Evolutionary conservation across 2,329 filamentous ascomycete species (phyloP).

Genomic region (Fusarium chaquense): DNA sequence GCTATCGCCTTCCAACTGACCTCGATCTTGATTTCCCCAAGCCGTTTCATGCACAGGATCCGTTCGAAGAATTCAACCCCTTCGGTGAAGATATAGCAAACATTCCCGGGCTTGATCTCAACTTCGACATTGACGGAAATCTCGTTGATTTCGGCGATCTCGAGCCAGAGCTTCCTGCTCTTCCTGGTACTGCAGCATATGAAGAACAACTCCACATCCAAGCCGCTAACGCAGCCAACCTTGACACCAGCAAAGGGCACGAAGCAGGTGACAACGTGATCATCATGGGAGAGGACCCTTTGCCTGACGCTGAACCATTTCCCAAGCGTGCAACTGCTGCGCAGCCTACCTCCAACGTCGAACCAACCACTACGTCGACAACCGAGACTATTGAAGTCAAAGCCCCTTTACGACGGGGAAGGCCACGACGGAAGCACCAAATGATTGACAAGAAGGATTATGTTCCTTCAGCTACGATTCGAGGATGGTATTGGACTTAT

Average conservation of each 20-base stretch:
- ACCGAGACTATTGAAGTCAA: conserved; percentile 36
- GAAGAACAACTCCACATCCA: conserved; percentile 18
- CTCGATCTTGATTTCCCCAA: conserved; percentile 50
- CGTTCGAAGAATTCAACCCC: conserved; percentile 47
- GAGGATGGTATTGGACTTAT: conserved; percentile 59
- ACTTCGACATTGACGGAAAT: conserved; percentile 66
- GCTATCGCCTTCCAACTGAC: conserved; percentile 51
- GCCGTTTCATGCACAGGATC: conserved; percentile 31
- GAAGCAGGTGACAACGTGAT: conserved; percentile 52
- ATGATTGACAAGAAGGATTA: conserved; percentile 52
- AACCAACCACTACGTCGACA: conserved; percentile 40
- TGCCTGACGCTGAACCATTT: conserved; percentile 56
- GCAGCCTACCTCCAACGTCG: conserved; percentile 27
- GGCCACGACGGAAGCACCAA: conserved; percentile 43
- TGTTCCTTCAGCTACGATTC: conserved; percentile 54
- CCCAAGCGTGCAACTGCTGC: conserved; percentile 41
- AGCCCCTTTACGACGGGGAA: conserved; percentile 41
- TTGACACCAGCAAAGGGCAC: conserved; percentile 8
- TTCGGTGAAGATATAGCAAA: conserved; percentile 56
- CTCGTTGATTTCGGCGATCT: conserved; percentile 56
- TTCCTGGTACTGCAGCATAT: conserved; percentile 46
- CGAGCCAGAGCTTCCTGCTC: conserved; percentile 58
- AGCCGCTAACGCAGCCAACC: conserved; percentile 24
- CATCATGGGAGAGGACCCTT: conserved; percentile 54
- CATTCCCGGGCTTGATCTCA: conserved; percentile 58